Conservation (phyloP, 768 basidiomycete genomes). For the Leccinum uliginosum region DNA sequence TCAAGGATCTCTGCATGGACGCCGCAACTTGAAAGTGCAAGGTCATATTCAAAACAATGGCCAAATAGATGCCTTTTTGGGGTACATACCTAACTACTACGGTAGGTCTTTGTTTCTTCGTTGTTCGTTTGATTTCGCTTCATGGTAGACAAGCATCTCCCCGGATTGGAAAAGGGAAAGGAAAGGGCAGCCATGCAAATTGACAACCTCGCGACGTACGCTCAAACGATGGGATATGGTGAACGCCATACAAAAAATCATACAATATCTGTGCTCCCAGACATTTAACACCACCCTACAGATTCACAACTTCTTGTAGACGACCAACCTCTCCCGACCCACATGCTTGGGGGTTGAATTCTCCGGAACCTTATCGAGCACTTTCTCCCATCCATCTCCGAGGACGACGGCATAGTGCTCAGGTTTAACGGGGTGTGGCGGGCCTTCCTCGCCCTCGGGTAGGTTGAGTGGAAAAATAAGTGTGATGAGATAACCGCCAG, state of each 20-base stretch:
- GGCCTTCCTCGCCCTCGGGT: conserved; percentile 45
- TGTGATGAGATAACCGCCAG: conserved; percentile 60
- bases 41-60: background rate
- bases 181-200: no score
- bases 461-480: conserved; percentile 55
- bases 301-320: conserved; percentile 23
- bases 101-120: no score
- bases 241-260: no score
- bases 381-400: conserved; percentile 46
- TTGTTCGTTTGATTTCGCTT: no score
- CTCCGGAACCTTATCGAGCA: conserved; percentile 49
- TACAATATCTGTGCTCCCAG: no score
- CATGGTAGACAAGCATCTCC: no score
- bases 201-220: no score
- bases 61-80: background rate
- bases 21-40: background rate
- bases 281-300: background rate
- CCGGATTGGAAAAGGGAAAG: no score
- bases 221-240: no score
- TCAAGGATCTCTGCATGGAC: conserved; percentile 23
- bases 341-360: conserved; percentile 39
- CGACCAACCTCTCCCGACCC: conserved; percentile 48
- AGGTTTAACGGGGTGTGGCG: conserved; percentile 57
- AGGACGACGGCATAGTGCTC: conserved; percentile 54
- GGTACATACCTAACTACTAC: background rate